Evolutionary conservation across 2,329 filamentous ascomycete species (phyloP).

Genomic region (Phialophora macrospora): DNA sequence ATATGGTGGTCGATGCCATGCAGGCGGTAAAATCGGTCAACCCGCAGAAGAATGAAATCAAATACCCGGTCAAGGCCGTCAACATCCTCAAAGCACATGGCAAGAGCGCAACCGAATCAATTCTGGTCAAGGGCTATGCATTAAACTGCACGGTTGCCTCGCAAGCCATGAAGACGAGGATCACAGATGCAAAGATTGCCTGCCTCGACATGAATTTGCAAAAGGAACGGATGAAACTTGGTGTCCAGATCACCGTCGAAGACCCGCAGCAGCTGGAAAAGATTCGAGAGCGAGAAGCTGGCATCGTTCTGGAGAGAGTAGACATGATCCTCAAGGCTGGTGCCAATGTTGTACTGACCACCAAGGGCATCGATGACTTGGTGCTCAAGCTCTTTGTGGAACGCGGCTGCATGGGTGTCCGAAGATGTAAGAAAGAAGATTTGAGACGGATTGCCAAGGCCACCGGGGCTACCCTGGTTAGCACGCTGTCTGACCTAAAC

Average conservation of each 20-base stretch:
- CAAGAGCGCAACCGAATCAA: slow-evolving; percentile 84
- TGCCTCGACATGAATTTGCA: slow-evolving; percentile 97
- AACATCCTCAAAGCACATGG: slow-evolving; percentile 98
- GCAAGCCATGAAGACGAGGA: slow-evolving; percentile 93
- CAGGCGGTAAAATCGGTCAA: slow-evolving; percentile 92
- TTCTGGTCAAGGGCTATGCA: slow-evolving; percentile 93
- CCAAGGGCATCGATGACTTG: slow-evolving; percentile 97
- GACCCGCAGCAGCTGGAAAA: slow-evolving; percentile 97
- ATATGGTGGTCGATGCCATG: slow-evolving; percentile 97
- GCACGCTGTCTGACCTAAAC: slow-evolving; percentile 92
- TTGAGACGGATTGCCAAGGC: slow-evolving; percentile 93
- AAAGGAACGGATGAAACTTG: slow-evolving; percentile 99
- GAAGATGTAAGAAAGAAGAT: slow-evolving; percentile 98
- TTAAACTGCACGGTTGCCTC: slow-evolving; percentile 98
- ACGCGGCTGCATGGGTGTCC: slow-evolving; percentile 91
- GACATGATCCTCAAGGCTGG: slow-evolving; percentile 98
- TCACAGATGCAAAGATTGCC: slow-evolving; percentile 94
- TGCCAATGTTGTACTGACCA: slow-evolving; percentile 94
- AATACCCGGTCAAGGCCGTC: slow-evolving; percentile 98
- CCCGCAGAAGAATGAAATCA: slow-evolving; percentile 78
- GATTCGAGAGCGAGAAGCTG: slow-evolving; percentile 89
- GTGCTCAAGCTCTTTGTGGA: slow-evolving; percentile 94
- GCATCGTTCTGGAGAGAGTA: slow-evolving; percentile 89
- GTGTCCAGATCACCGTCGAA: slow-evolving; percentile 97
- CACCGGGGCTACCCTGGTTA: slow-evolving; percentile 89